These are phyloP conservation scores for Eutrema japonicum DNA, from an alignment of 345 rosid species.

Conservation along the genomic window DNA sequence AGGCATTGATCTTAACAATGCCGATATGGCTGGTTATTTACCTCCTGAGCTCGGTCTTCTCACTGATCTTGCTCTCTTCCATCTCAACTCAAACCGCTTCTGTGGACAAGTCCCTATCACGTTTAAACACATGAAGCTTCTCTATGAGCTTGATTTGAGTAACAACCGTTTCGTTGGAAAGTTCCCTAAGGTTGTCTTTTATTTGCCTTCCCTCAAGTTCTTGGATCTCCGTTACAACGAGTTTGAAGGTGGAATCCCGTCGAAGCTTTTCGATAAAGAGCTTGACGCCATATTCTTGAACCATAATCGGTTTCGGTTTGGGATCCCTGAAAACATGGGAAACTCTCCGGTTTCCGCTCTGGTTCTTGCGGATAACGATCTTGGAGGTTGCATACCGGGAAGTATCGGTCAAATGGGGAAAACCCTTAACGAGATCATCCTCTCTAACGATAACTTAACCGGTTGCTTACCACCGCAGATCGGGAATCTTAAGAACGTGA, in stretches of 20 bases:
- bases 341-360: constrained; percentile 75
- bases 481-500: constrained; percentile 55
- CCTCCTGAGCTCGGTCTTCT: constrained; percentile 64
- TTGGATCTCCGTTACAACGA: constrained; percentile 79
- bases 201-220: constrained; percentile 59
- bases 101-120: constrained; percentile 60
- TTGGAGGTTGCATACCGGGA: constrained; percentile 73
- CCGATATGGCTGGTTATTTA: constrained; percentile 76
- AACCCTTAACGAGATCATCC: constrained; percentile 68
- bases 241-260: constrained; percentile 68
- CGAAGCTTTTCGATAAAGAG: constrained; percentile 62
- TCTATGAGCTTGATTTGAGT: constrained; percentile 70
- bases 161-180: constrained; percentile 74
- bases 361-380: constrained; percentile 72
- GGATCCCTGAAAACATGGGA: constrained; percentile 66
- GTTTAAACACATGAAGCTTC: constrained; percentile 60
- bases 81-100: constrained; percentile 74
- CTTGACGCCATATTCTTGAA: constrained; percentile 69
- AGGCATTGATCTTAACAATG: constrained; percentile 71
- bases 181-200: constrained; percentile 61
- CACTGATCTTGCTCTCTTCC: constrained; percentile 73
- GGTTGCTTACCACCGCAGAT: constrained; percentile 73
- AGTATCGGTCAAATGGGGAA: constrained; percentile 70
- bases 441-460: constrained; percentile 67
- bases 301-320: constrained; percentile 64